phyloP scores from a whole-genome alignment of 352 stramenopile species.

The Pythium rhizo-oryzae region DNA sequence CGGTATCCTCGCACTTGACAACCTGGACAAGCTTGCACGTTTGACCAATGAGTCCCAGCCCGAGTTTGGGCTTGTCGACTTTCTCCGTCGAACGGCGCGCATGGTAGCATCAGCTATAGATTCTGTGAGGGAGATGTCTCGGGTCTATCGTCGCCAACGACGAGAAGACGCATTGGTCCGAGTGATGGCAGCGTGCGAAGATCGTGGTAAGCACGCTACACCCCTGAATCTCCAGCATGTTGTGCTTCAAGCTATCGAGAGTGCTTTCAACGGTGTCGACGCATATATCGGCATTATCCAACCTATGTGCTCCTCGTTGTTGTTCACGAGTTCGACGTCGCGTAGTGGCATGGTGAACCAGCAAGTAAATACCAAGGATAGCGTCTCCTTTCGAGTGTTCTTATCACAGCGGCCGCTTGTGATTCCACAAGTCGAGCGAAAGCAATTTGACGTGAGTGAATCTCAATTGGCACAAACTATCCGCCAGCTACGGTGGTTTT shows the following conservation, averaged over 20 bases:
- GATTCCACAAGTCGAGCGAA: slow-evolving; percentile 46
- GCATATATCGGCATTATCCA: slow-evolving; percentile 66
- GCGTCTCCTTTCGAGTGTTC: slow-evolving; percentile 59
- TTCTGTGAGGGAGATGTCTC: slow-evolving; percentile 10
- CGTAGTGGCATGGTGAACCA: slow-evolving; percentile 57
- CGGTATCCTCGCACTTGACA: slow-evolving; percentile 65
- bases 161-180: slow-evolving; percentile 46
- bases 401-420: slow-evolving; percentile 48
- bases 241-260: slow-evolving; percentile 53
- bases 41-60: slow-evolving; percentile 47
- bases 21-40: slow-evolving; percentile 53
- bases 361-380: slow-evolving; percentile 39
- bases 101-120: slow-evolving; percentile 29
- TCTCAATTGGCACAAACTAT: not conserved
- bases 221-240: slow-evolving; percentile 48
- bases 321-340: slow-evolving; percentile 52
- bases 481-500: slow-evolving; percentile 21
- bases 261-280: slow-evolving; percentile 59
- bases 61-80: slow-evolving; percentile 80
- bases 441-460: slow-evolving; percentile 26
- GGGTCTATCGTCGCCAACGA: slow-evolving; percentile 19
- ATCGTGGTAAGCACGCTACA: slow-evolving; percentile 21
- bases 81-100: slow-evolving; percentile 45
- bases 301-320: slow-evolving; percentile 50
- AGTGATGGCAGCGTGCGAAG: slow-evolving; percentile 58